Conservation (phyloP, 768 basidiomycete species). For the Holtermannia corniformis region DNA sequence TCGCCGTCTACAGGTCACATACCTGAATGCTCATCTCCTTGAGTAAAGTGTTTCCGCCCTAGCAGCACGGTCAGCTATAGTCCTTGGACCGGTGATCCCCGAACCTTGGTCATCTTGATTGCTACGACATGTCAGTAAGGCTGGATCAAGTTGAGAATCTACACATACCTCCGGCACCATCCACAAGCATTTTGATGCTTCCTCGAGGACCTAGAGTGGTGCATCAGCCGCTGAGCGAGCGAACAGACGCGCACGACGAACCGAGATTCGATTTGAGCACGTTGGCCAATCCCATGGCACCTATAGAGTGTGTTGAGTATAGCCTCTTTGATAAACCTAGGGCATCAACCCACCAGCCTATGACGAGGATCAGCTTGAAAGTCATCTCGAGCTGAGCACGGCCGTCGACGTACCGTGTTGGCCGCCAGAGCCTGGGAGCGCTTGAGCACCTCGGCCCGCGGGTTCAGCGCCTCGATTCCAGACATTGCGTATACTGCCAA, state of each 20-base stretch:
- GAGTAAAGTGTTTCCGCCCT: slow-evolving; percentile 91
- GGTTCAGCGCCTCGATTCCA: slow-evolving; percentile 81
- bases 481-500: slow-evolving; percentile 18
- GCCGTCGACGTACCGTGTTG: slow-evolving; percentile 34
- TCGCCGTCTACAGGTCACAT: slow-evolving; percentile 8
- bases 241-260: slow-evolving; percentile 37
- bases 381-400: not conserved
- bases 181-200: slow-evolving; percentile 98
- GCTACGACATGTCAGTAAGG: slow-evolving; percentile 2
- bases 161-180: slow-evolving; percentile 70
- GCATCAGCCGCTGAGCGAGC: slow-evolving; percentile 1
- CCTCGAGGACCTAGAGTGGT: slow-evolving; percentile 72
- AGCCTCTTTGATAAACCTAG: no score
- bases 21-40: slow-evolving; percentile 95
- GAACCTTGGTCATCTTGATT: slow-evolving; percentile 94
- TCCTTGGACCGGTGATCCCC: slow-evolving; percentile 1
- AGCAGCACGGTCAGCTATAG: slow-evolving; percentile 1
- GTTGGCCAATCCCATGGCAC: slow-evolving; percentile 92
- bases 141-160: not conserved
- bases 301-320: slow-evolving; percentile 66
- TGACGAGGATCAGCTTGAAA: slow-evolving; percentile 2
- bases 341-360: slow-evolving; percentile 52
- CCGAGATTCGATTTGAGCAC: slow-evolving; percentile 97
- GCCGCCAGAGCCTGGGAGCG: slow-evolving; percentile 88
- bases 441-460: slow-evolving; percentile 86